Evolutionary conservation across 495 filamentous ascomycete genomes (phyloP).

Genomic region (Tuber brumale): DNA sequence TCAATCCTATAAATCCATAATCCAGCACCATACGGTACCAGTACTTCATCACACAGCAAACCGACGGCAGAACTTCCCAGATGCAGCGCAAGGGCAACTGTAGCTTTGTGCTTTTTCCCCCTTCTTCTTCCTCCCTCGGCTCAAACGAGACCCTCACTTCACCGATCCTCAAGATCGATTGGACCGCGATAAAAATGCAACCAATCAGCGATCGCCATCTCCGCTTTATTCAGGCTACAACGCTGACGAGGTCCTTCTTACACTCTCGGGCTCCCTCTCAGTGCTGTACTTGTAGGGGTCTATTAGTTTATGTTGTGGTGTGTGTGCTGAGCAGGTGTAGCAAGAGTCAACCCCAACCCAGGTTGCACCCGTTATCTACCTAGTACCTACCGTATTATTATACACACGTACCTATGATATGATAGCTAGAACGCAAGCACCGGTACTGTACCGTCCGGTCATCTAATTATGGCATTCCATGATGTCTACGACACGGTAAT

Average conservation of each 20-base stretch:
- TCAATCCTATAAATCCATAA: not conserved
- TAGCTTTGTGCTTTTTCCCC: not conserved
- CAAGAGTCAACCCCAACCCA: not conserved
- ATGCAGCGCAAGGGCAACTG: not conserved
- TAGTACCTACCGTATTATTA: no score
- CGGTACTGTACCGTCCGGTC: not conserved
- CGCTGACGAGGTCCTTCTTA: conserved; percentile 20
- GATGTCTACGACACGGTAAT: not conserved
- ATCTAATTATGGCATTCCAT: not conserved
- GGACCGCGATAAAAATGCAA: conserved; percentile 12
- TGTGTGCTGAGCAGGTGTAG: not conserved
- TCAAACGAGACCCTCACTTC: not conserved
- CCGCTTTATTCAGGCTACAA: conserved; percentile 22
- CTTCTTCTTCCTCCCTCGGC: not conserved
- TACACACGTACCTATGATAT: no score
- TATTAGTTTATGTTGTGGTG: not conserved
- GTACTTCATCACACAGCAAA: not conserved
- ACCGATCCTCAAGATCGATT: not conserved
- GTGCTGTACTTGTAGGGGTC: not conserved
- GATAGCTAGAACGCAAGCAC: not conserved
- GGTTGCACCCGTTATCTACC: not conserved
- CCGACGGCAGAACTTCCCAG: not conserved
- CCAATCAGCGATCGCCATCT: conserved; percentile 33
- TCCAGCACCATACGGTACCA: not conserved
- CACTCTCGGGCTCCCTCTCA: not conserved